phyloP scores from a whole-genome alignment of 352 stramenopile genomes.

The Phytophthora capsici region DNA sequence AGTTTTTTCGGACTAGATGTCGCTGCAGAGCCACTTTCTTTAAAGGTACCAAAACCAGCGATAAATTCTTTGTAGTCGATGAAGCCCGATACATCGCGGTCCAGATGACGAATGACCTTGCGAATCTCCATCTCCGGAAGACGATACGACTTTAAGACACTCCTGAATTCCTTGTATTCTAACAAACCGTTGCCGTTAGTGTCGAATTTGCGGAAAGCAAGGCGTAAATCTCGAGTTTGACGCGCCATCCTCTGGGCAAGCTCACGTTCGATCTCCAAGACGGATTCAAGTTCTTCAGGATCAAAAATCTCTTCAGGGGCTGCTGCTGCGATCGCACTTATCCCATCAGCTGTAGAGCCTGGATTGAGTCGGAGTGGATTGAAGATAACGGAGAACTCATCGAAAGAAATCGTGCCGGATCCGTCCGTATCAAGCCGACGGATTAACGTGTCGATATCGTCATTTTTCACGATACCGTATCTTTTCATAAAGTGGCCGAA shows the following conservation, averaged over 20 bases:
- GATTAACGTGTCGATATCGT: constrained; percentile 62
- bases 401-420: constrained; percentile 60
- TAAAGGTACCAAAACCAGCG: constrained; percentile 42
- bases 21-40: constrained; percentile 28
- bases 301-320: constrained; percentile 42
- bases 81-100: constrained; percentile 67
- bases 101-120: constrained; percentile 75
- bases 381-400: constrained; percentile 67
- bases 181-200: constrained; percentile 67
- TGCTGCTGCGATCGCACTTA: constrained; percentile 27
- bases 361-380: constrained; percentile 46
- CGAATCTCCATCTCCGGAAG: constrained; percentile 71
- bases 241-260: constrained; percentile 59
- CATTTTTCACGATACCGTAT: constrained; percentile 63
- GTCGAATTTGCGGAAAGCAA: constrained; percentile 75
- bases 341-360: constrained; percentile 6
- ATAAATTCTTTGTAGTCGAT: constrained; percentile 84
- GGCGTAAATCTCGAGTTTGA: constrained; percentile 59
- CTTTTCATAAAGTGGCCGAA: constrained; percentile 75
- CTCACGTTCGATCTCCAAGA: constrained; percentile 73
- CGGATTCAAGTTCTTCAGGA: constrained; percentile 56
- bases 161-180: constrained; percentile 77
- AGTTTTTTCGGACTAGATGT: constrained; percentile 26
- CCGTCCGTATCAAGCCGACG: constrained; percentile 52
- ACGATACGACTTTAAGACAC: constrained; percentile 65